Conservation (phyloP, 2,329 filamentous ascomycete genomes). For the Niveomyces coronatus region DNA sequence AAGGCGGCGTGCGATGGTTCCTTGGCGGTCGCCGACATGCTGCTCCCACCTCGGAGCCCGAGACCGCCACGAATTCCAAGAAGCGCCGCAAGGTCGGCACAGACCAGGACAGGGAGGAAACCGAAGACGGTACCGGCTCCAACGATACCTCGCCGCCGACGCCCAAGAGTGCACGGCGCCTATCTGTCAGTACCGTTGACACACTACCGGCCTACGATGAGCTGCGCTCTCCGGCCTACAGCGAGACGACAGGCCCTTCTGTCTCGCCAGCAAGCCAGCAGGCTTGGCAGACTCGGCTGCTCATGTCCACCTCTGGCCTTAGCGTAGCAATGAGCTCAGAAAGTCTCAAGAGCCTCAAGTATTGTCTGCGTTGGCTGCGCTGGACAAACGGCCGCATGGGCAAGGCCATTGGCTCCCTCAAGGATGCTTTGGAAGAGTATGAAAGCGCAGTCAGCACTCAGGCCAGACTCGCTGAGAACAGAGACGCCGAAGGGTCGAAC, state of each 20-base stretch:
- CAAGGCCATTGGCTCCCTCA: constrained; percentile 63
- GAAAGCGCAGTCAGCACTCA: constrained; percentile 37
- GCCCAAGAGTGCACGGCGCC: constrained; percentile 37
- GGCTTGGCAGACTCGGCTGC: constrained; percentile 71
- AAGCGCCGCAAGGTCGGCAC: constrained; percentile 50
- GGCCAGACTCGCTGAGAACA: constrained; percentile 13
- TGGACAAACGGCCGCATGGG: constrained; percentile 76
- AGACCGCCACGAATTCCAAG: constrained; percentile 35
- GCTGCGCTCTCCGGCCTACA: constrained; percentile 62
- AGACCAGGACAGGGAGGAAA: constrained; percentile 24
- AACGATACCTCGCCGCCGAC: constrained; percentile 20
- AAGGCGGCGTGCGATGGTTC: constrained; percentile 79
- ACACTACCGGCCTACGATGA: constrained; percentile 79
- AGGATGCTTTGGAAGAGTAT: constrained; percentile 69
- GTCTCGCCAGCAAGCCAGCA: constrained; percentile 18
- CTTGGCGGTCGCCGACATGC: constrained; percentile 49
- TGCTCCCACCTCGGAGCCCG: constrained; percentile 35
- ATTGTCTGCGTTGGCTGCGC: constrained; percentile 70
- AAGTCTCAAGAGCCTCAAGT: constrained; percentile 72
- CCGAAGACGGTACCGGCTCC: constrained; percentile 14
- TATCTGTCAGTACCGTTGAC: constrained; percentile 59
- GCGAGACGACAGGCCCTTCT: constrained; percentile 38
- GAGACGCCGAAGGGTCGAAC: constrained; percentile 15
- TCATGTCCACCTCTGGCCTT: constrained; percentile 83
- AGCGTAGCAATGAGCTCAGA: constrained; percentile 87